Conservation (phyloP, 2,329 filamentous ascomycete species). For the Fusarium heterosporum region DNA sequence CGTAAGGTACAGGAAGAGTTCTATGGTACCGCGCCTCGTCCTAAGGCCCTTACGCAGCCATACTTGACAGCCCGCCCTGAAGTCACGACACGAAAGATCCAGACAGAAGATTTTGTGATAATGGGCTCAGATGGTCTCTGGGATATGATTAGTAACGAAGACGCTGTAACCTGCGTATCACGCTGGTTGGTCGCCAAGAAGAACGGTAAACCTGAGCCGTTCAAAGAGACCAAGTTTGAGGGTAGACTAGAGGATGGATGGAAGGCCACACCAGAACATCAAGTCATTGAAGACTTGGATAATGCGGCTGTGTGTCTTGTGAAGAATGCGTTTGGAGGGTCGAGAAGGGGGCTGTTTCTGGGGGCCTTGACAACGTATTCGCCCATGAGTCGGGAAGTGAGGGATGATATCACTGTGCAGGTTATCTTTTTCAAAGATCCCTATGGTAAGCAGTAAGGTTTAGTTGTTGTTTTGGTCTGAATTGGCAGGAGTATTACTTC, state of each 20-base stretch:
- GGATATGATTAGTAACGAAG: conserved; percentile 67
- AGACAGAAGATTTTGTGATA: conserved; percentile 68
- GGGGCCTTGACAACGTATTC: conserved; percentile 77
- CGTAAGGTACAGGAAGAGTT: conserved; percentile 56
- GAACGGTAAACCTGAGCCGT: conserved; percentile 43
- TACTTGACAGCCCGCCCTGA: conserved; percentile 77
- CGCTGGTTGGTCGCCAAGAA: conserved; percentile 60
- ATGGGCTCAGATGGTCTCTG: conserved; percentile 76
- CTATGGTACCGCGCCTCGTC: conserved; percentile 59
- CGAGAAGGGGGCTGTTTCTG: conserved; percentile 77
- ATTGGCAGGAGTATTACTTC: not conserved
- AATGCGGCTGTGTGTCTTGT: conserved; percentile 86
- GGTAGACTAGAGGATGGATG: conserved; percentile 42
- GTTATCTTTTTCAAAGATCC: conserved; percentile 72
- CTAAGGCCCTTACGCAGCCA: conserved; percentile 66
- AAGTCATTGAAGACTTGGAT: conserved; percentile 78
- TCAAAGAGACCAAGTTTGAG: conserved; percentile 35
- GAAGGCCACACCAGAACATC: conserved; percentile 61
- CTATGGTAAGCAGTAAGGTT: conserved; percentile 73
- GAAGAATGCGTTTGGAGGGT: conserved; percentile 83
- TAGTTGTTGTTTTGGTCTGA: not conserved
- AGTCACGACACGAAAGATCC: conserved; percentile 67
- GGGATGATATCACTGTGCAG: conserved; percentile 86
- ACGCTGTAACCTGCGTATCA: conserved; percentile 68
- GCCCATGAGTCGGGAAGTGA: conserved; percentile 72